Evolutionary conservation across 768 basidiomycete genomes (phyloP), one percentile per base, ranked within the genome.

Genomic region (Collybiopsis confluens): DNA sequence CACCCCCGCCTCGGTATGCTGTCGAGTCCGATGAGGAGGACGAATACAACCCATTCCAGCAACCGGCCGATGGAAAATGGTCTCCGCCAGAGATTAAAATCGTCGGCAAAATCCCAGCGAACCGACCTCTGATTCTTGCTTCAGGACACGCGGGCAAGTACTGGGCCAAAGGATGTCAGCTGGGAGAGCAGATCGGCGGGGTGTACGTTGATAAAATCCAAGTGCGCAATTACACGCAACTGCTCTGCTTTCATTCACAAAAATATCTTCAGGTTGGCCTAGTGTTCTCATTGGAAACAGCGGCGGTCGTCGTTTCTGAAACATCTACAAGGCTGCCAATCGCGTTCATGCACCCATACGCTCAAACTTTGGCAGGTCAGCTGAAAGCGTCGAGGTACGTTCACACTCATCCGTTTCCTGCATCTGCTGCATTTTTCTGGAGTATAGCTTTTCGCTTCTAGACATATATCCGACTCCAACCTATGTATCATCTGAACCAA

Each of bases 11-110:
- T 33, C 76, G 85, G 52, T 74, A 86, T 56, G 78, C 78, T 35
- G 67, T 85, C 45, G 85, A 86, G 60, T 85, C 83, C 3, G 85
- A 86, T 56, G 83, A 85, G n/a, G 83, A 80, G 56, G 84, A 86
- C 48, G 82, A 85, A 59, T 71, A 73, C 56, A 77, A 78, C 50
- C 78, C 79, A 13, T 63, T 75, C 2, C 59, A 64, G 18, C 41
- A 60, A 7, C 55, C 58, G 42, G 11, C 58, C 23, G 20, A 55
- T 38, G 41, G 58, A 61, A 45, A 51, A 56, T 61, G 37, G 16
- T 58, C 58, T 51, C 56, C 57, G n/a, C 48, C 60, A 21, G 64
- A 70, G 30, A 59, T 81, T 58, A 68, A 72, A 56, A 62, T 82
- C 53, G 56, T 68, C 8, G 76, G 75, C 2, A 59, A 52, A 40